Conservation (phyloP, 1,284 basidiomycete species). For the Xerocomus minutiporus region DNA sequence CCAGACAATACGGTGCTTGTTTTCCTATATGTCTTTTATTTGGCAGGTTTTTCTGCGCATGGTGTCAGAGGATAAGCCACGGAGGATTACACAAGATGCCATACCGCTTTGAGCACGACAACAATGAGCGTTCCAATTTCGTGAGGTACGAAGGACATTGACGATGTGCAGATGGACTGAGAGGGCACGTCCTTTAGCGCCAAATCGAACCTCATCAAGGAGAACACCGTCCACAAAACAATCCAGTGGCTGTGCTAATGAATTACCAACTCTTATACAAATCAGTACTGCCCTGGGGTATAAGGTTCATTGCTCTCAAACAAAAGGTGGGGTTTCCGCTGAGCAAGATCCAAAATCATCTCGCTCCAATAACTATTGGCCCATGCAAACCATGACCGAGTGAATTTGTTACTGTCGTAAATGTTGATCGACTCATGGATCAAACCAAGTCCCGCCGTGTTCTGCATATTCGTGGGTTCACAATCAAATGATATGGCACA, state of each 20-base stretch:
- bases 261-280: background rate
- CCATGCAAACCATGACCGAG: conserved; percentile 81
- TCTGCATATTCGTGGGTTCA: conserved; percentile 37
- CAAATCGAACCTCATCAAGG: conserved; percentile 19
- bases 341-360: conserved; percentile 72
- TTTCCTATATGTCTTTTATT: conserved; percentile 96
- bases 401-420: conserved; percentile 54
- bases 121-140: conserved; percentile 93
- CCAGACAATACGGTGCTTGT: conserved; percentile 92
- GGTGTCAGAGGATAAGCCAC: conserved; percentile 18
- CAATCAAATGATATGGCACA: background rate
- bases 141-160: conserved; percentile 57
- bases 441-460: conserved; percentile 67
- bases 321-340: conserved; percentile 66
- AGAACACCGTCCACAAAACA: conserved; percentile 4
- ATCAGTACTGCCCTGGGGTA: conserved; percentile 34
- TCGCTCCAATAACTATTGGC: conserved; percentile 77
- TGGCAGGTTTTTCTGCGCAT: conserved; percentile 77
- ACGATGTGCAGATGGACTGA: conserved; percentile 3
- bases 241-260: conserved; percentile 23
- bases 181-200: conserved; percentile 18
- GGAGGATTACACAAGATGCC: conserved; percentile 34
- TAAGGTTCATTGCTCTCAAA: conserved; percentile 53
- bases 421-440: conserved; percentile 74
- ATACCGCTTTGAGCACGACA: conserved; percentile 91